These are phyloP conservation scores for Phlebiopsis flavidoalba DNA, from an alignment of 768 basidiomycete species.

Conservation along the genomic window DNA sequence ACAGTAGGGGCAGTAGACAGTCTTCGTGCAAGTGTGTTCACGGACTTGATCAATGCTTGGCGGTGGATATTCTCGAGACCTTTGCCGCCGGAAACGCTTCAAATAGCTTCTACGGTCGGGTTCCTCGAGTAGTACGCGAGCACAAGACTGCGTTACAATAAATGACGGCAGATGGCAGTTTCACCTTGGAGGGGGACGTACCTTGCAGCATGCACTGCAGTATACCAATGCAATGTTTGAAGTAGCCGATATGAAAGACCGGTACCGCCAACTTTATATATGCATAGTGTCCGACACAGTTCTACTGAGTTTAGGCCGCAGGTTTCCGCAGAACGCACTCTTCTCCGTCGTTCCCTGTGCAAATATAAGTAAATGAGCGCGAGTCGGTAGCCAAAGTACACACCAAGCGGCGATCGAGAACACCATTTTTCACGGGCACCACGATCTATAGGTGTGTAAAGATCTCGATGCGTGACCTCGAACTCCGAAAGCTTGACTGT, in stretches of 20 bases:
- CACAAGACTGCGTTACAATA: conserved; percentile 62
- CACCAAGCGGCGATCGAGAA: conserved; percentile 88
- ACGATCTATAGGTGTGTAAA: conserved; percentile 82
- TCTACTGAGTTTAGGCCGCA: conserved; percentile 87
- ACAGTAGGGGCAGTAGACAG: conserved; percentile 90
- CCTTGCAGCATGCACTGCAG: conserved; percentile 98
- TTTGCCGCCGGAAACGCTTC: conserved; percentile 84
- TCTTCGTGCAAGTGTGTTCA: conserved; percentile 82
- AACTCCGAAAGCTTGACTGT: conserved; percentile 95
- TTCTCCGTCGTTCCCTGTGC: conserved; percentile 92
- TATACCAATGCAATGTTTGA: conserved; percentile 90
- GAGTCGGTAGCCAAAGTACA: not conserved
- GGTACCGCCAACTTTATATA: conserved; percentile 97
- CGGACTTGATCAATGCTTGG: conserved; percentile 73
- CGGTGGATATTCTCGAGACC: conserved; percentile 92
- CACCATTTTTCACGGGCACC: conserved; percentile 87
- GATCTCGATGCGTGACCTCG: conserved; percentile 88
- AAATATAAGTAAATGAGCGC: not conserved
- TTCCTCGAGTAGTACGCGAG: conserved; percentile 85
- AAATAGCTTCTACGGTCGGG: conserved; percentile 80
- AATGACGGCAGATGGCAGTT: not conserved
- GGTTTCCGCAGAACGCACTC: conserved; percentile 86
- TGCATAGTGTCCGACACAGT: conserved; percentile 97
- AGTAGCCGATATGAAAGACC: conserved; percentile 98
- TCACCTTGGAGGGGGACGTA: conserved; percentile 27